Conservation (phyloP, 2,329 filamentous ascomycete species). For the Basipetospora chlamydospora region DNA sequence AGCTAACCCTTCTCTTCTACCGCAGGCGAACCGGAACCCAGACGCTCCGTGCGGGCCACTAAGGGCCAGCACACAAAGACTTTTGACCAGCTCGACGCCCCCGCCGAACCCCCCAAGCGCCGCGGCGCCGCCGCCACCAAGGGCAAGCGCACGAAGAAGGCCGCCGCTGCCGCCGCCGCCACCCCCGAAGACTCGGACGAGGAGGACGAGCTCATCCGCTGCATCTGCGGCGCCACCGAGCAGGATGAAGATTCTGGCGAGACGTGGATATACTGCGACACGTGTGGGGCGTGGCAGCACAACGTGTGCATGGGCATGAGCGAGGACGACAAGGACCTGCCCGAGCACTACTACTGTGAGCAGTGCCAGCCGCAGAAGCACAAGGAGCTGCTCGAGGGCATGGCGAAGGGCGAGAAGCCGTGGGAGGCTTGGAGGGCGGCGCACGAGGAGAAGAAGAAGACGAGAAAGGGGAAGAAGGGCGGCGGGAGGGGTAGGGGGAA, state of each 20-base stretch:
- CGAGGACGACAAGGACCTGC: slow-evolving; percentile 62
- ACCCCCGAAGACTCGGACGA: slow-evolving; percentile 37
- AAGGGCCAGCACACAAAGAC: slow-evolving; percentile 92
- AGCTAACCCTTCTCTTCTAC: slow-evolving; percentile 3
- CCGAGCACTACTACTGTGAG: slow-evolving; percentile 85
- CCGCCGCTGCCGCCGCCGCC: too few species aligned
- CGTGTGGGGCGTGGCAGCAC: slow-evolving; percentile 90
- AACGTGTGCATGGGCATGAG: slow-evolving; percentile 87
- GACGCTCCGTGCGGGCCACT: slow-evolving; percentile 87
- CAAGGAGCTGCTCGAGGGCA: slow-evolving; percentile 61
- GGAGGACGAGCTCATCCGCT: slow-evolving; percentile 70
- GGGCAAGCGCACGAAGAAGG: slow-evolving; percentile 43
- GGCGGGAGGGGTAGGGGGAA: slow-evolving; percentile 52
- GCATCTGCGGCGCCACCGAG: slow-evolving; percentile 78
- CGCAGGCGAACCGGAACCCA: slow-evolving; percentile 52
- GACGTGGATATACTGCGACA: slow-evolving; percentile 92
- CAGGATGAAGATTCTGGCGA: slow-evolving; percentile 76
- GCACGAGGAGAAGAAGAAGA: slow-evolving; percentile 46
- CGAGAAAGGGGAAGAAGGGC: slow-evolving; percentile 38
- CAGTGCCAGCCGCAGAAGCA: slow-evolving; percentile 75
- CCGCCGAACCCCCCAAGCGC: slow-evolving; percentile 36
- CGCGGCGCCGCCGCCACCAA: slow-evolving; percentile 27
- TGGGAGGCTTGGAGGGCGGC: slow-evolving; percentile 61
- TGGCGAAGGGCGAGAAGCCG: slow-evolving; percentile 66
- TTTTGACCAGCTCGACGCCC: slow-evolving; percentile 59